Evolutionary conservation across 306 rosid species (phyloP), one percentile per base, ranked within the genome.

Genomic region (Rosa chinensis): DNA sequence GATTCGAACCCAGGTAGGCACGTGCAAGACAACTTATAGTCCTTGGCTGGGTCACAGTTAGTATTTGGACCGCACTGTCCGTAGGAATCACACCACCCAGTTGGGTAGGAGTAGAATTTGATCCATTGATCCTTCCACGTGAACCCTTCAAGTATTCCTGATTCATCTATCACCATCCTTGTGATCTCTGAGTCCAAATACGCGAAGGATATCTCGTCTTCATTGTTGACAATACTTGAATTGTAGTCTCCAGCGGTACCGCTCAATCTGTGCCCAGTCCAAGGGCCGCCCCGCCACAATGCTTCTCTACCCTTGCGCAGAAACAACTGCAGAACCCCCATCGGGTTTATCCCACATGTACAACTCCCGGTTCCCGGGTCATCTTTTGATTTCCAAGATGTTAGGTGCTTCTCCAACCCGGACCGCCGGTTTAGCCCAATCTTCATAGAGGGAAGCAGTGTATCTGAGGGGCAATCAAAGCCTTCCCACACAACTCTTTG

Each of bases 1-100:
- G 93, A 90, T 66, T 89, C 86, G 78, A 84, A 86, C 4, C 97
- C 91, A 0, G 89, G 93, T 2, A 89, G 37, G 63, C 97, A 91
- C 5, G 77, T 12, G 66, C 97, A 91, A 72, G 20, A 52, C 21
- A 73, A 83, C 5, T 56, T 16, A 0, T 77, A 79, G 7, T 42
- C 17, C n/a, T 70, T 56, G 0, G 68, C 18, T 6, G 86, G 84
- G 71, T 86, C 73, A 25, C 93, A 89, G 5, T 85, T 74, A 23
- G 87, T 61, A 20, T 89, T 86, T 0, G 81, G 12, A 39, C 93
- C 87, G 3, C 91, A 89, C 0, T 55, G 25, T 56, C 82, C 78
- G 52, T 87, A 87, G 72, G 21, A 42, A 67, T 86, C 96, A 18
- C 93, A 91, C 68, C 50, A 48, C 0, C 66, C 78, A 0, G 8